These are phyloP conservation scores for Pythium aristosporum DNA, from an alignment of 352 stramenopile species.

Conservation along the genomic window DNA sequence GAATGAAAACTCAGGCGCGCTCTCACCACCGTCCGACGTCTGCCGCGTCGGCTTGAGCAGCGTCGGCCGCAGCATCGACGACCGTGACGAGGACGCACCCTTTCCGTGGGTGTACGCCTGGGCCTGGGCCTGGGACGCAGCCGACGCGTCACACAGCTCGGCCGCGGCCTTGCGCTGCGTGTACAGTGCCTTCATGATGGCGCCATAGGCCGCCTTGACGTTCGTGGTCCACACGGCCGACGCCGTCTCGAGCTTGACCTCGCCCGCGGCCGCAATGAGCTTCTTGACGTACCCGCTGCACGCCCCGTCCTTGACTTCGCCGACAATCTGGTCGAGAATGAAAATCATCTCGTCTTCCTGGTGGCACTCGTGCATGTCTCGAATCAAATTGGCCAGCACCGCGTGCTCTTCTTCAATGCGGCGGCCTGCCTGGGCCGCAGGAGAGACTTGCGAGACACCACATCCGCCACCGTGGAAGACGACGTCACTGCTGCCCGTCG, in stretches of 20 bases:
- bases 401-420: slow-evolving; percentile 69
- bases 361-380: slow-evolving; percentile 73
- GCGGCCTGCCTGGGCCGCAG: slow-evolving; percentile 49
- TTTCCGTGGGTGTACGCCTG: background rate
- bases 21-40: slow-evolving; percentile 49
- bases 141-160: slow-evolving; percentile 2
- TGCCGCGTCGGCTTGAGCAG: slow-evolving; percentile 34
- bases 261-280: slow-evolving; percentile 63
- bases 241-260: slow-evolving; percentile 64
- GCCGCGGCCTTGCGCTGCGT: slow-evolving; percentile 27
- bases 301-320: slow-evolving; percentile 68
- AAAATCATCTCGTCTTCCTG: slow-evolving; percentile 81
- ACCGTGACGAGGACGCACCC: slow-evolving; percentile 28
- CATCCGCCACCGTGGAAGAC: slow-evolving; percentile 12
- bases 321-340: slow-evolving; percentile 79
- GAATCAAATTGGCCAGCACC: slow-evolving; percentile 71
- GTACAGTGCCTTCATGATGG: slow-evolving; percentile 79
- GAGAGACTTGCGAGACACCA: slow-evolving; percentile 27
- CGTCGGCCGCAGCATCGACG: slow-evolving; percentile 25
- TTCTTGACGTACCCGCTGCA: slow-evolving; percentile 72
- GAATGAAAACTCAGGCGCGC: slow-evolving; percentile 44
- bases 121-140: background rate
- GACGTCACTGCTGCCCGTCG: slow-evolving; percentile 14
- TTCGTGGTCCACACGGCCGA: slow-evolving; percentile 64
- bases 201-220: slow-evolving; percentile 73